Evolutionary conservation across 73 alveolate genomes (phyloP), one percentile per base, ranked within the genome.

Genomic region (Symbiodinium natans): DNA sequence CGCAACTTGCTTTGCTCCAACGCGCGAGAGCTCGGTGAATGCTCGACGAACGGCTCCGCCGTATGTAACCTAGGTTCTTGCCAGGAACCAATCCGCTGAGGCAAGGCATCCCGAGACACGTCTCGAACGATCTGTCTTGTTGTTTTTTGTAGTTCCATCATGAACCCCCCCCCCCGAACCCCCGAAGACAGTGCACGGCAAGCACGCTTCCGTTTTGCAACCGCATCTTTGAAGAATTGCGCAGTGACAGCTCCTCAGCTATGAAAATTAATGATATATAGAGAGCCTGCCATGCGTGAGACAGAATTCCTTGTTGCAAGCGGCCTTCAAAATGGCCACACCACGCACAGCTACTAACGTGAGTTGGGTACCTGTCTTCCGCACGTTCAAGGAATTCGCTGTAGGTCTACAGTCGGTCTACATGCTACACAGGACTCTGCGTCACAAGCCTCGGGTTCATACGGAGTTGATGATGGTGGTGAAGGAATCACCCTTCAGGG

Each of bases 401-500:
- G 80, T 36, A 29, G 29, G 80, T 29, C 36, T 63, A 19, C n/a
- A n/a, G n/a, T n/a, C n/a, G n/a, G n/a, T n/a, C n/a, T n/a, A n/a
- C n/a, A n/a, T n/a, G n/a, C 29, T 29, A 36, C 80, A 63, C 38
- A 25, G 38, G 36, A 63, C 38, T 63, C 80, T 63, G 27, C 80
- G 27, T 63, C 80, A 17, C 80, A 63, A 63, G 80, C 80, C 36
- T 63, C 80, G 4, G 80, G 41, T 52, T 74, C 41, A 75, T 42
- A 74, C 98, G 40, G 98, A 92, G 93, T 93, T 93, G 93, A 93
- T 93, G 93, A 93, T 93, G 87, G 99, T 82, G 87, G 84, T 93
- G 77, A 93, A 93, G 31, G 92, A 83, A 2, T 71, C 83, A 4
- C 82, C 98, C 99, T 99, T 99, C 86, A 99, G 97, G 38, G 99